Evolutionary conservation across 495 filamentous ascomycete genomes (phyloP).

Genomic region (Hypoxylon rickii): DNA sequence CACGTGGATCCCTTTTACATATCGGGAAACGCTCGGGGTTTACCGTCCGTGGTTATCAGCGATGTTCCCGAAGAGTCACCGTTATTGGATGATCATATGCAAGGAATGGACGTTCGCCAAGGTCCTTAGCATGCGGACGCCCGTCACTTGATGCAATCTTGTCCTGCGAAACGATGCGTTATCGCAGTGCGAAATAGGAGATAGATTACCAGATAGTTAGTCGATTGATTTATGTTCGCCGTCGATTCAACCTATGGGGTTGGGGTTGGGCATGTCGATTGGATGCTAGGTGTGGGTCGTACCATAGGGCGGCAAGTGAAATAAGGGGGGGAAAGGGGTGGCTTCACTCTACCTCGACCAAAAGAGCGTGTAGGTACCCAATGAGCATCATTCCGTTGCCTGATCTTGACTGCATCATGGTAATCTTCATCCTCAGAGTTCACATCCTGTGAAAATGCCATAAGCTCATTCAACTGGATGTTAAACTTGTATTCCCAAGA

Average conservation of each 20-base stretch:
- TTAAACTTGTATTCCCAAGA: too few relatives aligned
- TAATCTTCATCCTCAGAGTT: too few relatives aligned
- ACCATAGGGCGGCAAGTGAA: not conserved
- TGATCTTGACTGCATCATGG: too few relatives aligned
- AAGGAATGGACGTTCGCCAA: conserved; percentile 6
- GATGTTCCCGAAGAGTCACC: conserved; percentile 25
- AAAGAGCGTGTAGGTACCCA: too few relatives aligned
- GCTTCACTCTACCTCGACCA: too few relatives aligned
- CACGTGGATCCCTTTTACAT: not conserved
- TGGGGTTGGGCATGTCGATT: too few relatives aligned
- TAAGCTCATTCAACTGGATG: too few relatives aligned
- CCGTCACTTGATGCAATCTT: conserved; percentile 1
- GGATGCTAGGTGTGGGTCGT: too few relatives aligned
- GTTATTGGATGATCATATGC: conserved; percentile 21
- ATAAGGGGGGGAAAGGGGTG: conserved; percentile 31
- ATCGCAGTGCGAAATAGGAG: conserved; percentile 14
- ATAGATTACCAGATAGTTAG: not conserved
- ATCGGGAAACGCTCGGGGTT: conserved; percentile 27
- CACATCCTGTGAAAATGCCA: too few relatives aligned
- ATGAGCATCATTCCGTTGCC: too few relatives aligned
- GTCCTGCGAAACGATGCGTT: conserved; percentile 6
- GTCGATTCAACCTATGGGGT: not conserved
- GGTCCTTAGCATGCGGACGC: conserved; percentile 14
- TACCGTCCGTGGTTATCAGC: conserved; percentile 11
- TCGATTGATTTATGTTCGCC: not conserved